Percentiles rank a stretch among this genome's conserved stretches.
phyloP scores from a whole-genome alignment of 352 stramenopile genomes.

The Phytophthora vignae region DNA sequence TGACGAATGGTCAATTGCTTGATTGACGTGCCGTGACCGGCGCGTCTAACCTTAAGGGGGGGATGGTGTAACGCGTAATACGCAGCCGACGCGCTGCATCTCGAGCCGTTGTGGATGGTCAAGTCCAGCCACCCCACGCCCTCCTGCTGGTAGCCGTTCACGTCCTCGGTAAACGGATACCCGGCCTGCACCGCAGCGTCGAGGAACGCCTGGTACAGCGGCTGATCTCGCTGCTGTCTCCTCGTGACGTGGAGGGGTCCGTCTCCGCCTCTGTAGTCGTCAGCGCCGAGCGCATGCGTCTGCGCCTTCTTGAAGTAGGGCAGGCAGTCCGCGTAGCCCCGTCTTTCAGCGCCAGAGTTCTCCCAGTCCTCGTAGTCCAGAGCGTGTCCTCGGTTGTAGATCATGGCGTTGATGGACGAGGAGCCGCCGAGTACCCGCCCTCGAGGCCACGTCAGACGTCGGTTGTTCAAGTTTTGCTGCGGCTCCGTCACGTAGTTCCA shows the following conservation, averaged over 20 bases:
- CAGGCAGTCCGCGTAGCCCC: constrained; percentile 84
- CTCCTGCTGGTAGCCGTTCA: constrained; percentile 88
- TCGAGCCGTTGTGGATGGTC: constrained; percentile 78
- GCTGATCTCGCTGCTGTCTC: constrained; percentile 64
- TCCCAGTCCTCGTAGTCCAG: constrained; percentile 88
- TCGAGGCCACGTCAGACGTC: constrained; percentile 78
- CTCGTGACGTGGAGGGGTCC: constrained; percentile 76
- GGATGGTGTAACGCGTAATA: too few species aligned
- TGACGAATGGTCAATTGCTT: too few species aligned
- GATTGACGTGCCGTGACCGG: too few species aligned
- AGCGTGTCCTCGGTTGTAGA: constrained; percentile 87
- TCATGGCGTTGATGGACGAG: constrained; percentile 90
- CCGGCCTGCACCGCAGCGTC: constrained; percentile 80
- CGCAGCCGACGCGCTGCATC: constrained; percentile 69
- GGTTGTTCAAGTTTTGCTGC: constrained; percentile 77
- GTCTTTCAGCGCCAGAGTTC: constrained; percentile 58
- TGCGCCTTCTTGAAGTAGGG: constrained; percentile 89
- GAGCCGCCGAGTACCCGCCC: constrained; percentile 86
- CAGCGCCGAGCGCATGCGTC: constrained; percentile 64
- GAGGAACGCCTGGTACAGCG: constrained; percentile 85
- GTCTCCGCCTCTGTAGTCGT: constrained; percentile 78
- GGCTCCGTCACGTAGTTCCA: constrained; percentile 87
- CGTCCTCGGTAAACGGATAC: constrained; percentile 86
- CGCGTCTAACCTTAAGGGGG: too few species aligned
- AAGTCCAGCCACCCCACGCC: constrained; percentile 88